These are phyloP conservation scores for Fusarium denticulatum DNA, from an alignment of 2,329 filamentous ascomycete species.

Conservation along the genomic window DNA sequence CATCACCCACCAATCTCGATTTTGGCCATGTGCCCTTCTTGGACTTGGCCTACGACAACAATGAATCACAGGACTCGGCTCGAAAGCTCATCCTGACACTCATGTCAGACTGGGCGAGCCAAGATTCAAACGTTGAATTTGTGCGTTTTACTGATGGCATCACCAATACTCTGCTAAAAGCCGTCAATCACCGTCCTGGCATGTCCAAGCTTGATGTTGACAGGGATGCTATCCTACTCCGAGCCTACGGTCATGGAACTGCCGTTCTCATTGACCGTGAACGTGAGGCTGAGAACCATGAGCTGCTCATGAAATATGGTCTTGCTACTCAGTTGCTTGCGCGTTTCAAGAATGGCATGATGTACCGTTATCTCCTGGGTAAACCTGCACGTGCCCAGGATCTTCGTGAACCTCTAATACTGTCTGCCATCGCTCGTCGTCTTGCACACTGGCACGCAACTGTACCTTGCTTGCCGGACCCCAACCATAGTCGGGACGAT, in stretches of 20 bases:
- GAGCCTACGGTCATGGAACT: conserved; percentile 94
- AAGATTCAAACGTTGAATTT: conserved; percentile 81
- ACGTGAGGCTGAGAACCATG: conserved; percentile 82
- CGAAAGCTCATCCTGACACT: conserved; percentile 81
- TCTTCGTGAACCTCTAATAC: conserved; percentile 78
- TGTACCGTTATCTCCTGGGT: conserved; percentile 91
- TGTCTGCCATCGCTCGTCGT: conserved; percentile 82
- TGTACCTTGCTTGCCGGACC: conserved; percentile 65
- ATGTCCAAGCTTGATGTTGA: conserved; percentile 79
- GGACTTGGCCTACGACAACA: conserved; percentile 79
- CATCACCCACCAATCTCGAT: conserved; percentile 46
- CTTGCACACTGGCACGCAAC: conserved; percentile 93
- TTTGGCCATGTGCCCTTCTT: conserved; percentile 69
- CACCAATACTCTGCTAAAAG: conserved; percentile 90
- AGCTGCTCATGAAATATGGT: conserved; percentile 82
- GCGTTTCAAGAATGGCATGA: conserved; percentile 93
- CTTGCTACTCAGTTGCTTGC: conserved; percentile 89
- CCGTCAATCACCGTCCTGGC: conserved; percentile 73
- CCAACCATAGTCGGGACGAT: conserved; percentile 31
- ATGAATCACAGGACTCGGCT: conserved; percentile 81
- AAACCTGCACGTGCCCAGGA: conserved; percentile 83
- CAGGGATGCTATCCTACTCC: conserved; percentile 84
- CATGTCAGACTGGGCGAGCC: conserved; percentile 82
- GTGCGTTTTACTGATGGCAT: conserved; percentile 96
- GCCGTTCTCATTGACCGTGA: conserved; percentile 96